phyloP scores from a whole-genome alignment of 352 stramenopile species.

The Globisporangium paddicum region DNA sequence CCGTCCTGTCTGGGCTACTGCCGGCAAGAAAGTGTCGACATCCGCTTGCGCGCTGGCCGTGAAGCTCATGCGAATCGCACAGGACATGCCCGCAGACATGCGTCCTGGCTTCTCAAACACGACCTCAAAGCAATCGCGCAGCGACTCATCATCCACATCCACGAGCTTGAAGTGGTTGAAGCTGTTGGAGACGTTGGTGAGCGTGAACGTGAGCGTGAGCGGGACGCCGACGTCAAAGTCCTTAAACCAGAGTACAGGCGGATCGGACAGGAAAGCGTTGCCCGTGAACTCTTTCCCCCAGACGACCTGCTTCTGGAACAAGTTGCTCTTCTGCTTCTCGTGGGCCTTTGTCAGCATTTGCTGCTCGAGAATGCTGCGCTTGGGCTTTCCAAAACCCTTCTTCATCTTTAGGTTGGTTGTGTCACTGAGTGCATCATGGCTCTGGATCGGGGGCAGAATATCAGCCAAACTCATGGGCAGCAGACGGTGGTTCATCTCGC shows the following conservation, averaged over 20 bases:
- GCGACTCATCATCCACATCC: conserved; percentile 44
- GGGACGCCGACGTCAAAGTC: conserved; percentile 84
- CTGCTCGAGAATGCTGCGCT: conserved; percentile 63
- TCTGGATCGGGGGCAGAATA: background rate
- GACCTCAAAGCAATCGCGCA: conserved; percentile 88
- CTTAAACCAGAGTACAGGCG: conserved; percentile 79
- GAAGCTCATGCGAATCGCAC: conserved; percentile 68
- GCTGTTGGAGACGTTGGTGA: conserved; percentile 91
- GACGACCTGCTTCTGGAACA: conserved; percentile 66
- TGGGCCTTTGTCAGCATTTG: conserved; percentile 37
- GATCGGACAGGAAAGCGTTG: conserved; percentile 77
- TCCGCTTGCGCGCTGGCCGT: conserved; percentile 54
- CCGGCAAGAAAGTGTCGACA: conserved; percentile 52
- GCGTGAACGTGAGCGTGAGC: conserved; percentile 52
- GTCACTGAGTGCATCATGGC: background rate
- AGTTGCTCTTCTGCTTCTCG: conserved; percentile 48
- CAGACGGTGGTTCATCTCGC: conserved; percentile 26
- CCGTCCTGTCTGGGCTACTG: conserved; percentile 73
- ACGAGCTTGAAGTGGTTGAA: conserved; percentile 92
- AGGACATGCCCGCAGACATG: conserved; percentile 89
- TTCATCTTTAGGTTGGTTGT: conserved; percentile 11
- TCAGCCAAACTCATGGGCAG: conserved; percentile 6
- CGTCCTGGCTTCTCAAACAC: conserved; percentile 80
- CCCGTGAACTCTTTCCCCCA: conserved; percentile 80
- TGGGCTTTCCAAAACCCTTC: conserved; percentile 32